Evolutionary conservation across 805 yeast species (phyloP).

Genomic region (Metschnikowia matae): DNA sequence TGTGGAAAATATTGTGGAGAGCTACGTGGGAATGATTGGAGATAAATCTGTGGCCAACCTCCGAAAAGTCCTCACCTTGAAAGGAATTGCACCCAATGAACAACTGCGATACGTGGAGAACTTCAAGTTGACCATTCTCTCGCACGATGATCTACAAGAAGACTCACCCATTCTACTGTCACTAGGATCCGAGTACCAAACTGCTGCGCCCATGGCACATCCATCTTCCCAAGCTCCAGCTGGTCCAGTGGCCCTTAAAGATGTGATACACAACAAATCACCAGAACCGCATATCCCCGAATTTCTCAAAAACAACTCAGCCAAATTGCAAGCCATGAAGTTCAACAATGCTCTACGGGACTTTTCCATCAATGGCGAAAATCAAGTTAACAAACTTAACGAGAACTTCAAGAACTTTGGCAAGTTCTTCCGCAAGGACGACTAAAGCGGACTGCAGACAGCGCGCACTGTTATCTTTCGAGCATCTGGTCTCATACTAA

Average conservation of each 20-base stretch:
- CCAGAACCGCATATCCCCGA: slow-evolving; percentile 24
- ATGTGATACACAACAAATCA: slow-evolving; percentile 16
- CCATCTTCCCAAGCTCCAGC: slow-evolving; percentile 18
- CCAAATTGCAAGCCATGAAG: slow-evolving; percentile 43
- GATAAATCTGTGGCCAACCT: slow-evolving; percentile 64
- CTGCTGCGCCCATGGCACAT: slow-evolving; percentile 5
- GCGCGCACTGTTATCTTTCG: background rate
- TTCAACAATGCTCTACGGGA: slow-evolving; percentile 39
- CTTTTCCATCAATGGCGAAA: slow-evolving; percentile 50
- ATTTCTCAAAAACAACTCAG: slow-evolving; percentile 17
- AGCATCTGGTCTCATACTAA: background rate
- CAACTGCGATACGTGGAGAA: slow-evolving; percentile 33
- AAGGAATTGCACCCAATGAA: slow-evolving; percentile 42
- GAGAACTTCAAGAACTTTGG: slow-evolving; percentile 65
- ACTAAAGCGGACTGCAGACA: slow-evolving; percentile 4
- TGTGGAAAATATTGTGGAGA: slow-evolving; percentile 52
- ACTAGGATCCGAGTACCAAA: slow-evolving; percentile 15
- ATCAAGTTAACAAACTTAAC: slow-evolving; percentile 57
- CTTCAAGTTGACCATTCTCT: slow-evolving; percentile 33
- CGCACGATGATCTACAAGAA: slow-evolving; percentile 24
- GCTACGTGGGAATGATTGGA: slow-evolving; percentile 61
- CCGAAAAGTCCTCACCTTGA: slow-evolving; percentile 57
- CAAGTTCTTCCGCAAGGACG: slow-evolving; percentile 42
- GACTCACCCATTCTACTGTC: slow-evolving; percentile 30
- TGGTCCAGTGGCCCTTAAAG: slow-evolving; percentile 8